Percentiles rank a stretch among this genome's conserved stretches.
Evolutionary conservation across 2,329 filamentous ascomycete species (phyloP).

Genomic region (Diaporthe longicolla): DNA sequence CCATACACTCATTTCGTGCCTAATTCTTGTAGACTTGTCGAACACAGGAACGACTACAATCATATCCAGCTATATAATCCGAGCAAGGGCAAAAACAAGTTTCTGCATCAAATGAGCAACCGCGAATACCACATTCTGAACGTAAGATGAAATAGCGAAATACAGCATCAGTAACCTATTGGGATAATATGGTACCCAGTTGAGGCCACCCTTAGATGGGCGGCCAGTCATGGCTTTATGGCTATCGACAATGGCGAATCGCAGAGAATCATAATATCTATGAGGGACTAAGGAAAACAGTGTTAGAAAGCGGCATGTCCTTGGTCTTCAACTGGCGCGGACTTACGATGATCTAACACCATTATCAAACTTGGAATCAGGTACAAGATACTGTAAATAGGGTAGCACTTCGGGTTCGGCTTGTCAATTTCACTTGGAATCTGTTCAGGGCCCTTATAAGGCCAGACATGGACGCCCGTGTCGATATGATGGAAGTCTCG

Average conservation of each 20-base stretch:
- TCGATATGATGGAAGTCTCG: background rate
- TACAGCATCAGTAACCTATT: background rate
- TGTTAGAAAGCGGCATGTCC: background rate
- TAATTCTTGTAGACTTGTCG: too few species aligned
- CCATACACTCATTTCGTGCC: background rate
- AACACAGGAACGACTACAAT: background rate
- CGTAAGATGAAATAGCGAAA: background rate
- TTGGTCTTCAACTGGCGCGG: background rate
- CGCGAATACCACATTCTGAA: background rate
- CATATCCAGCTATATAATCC: background rate
- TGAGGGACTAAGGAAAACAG: background rate
- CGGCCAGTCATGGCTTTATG: background rate
- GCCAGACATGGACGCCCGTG: background rate
- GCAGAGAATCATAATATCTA: slow-evolving; percentile 11
- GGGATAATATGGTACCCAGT: background rate
- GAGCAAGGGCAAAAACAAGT: background rate
- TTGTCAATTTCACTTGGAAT: background rate
- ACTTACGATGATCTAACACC: slow-evolving; percentile 20
- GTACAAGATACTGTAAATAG: slow-evolving; percentile 2
- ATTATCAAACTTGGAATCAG: slow-evolving; percentile 3
- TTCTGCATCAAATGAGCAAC: background rate
- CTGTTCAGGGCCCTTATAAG: background rate
- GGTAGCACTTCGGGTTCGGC: background rate
- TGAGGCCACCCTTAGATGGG: background rate
- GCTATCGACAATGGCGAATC: background rate